phyloP scores from a whole-genome alignment of 225 moss, liverwort and hornwort genomes.

The Lunularia cruciata region DNA sequence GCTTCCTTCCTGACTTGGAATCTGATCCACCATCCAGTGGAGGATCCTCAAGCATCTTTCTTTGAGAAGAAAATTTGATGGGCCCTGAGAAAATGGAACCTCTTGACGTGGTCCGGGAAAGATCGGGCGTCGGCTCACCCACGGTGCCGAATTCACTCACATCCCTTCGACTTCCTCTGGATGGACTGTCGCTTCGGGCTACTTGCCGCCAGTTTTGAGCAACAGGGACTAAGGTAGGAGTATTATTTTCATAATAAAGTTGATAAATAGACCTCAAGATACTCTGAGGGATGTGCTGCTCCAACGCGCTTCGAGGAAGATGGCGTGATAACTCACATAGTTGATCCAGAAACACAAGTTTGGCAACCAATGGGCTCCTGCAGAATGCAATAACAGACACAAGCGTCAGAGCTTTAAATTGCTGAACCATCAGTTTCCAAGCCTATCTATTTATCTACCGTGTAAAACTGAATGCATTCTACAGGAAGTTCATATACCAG shows the following conservation, averaged over 20 bases:
- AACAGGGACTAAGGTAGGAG: conserved; percentile 69
- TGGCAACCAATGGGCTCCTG: conserved; percentile 88
- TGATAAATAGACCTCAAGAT: conserved; percentile 98
- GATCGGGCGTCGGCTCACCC: conserved; percentile 26
- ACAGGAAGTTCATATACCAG: too few relatives aligned
- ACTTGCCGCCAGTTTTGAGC: conserved; percentile 45
- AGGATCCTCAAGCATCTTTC: conserved; percentile 70
- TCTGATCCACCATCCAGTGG: conserved; percentile 49
- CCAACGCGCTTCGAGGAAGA: conserved; percentile 84
- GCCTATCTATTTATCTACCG: too few relatives aligned
- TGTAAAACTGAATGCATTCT: too few relatives aligned
- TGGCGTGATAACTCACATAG: conserved; percentile 79
- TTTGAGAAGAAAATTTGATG: conserved; percentile 80
- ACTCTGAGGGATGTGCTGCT: conserved; percentile 83
- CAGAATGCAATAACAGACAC: not conserved
- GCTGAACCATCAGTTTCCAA: too few relatives aligned
- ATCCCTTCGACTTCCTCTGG: conserved; percentile 39
- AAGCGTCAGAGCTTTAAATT: not conserved
- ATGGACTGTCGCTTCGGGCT: conserved; percentile 40
- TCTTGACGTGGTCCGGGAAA: conserved; percentile 43
- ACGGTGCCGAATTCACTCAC: conserved; percentile 27
- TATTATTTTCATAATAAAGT: conserved; percentile 84
- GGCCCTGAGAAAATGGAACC: conserved; percentile 97
- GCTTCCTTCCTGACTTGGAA: conserved; percentile 72
- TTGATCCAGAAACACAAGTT: conserved; percentile 94